Percentiles rank a stretch among this genome's conserved stretches.
Evolutionary conservation across 495 filamentous ascomycete genomes (phyloP).

Genomic region (Melanomma pulvis-pyrius): DNA sequence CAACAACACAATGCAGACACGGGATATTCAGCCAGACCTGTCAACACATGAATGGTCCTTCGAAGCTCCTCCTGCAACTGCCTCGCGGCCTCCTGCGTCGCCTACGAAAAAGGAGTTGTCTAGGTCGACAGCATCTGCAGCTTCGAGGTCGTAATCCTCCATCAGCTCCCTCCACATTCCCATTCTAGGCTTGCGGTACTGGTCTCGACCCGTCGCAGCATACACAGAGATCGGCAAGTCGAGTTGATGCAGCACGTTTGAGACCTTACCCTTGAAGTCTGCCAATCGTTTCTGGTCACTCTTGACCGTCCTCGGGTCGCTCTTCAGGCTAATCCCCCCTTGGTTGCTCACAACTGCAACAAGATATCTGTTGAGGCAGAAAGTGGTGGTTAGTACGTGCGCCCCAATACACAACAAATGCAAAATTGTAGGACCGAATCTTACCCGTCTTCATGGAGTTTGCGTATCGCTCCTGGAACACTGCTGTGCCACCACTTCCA

Average conservation of each 20-base stretch:
- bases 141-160: conserved; percentile 69
- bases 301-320: conserved; percentile 70
- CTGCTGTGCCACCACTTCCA: conserved; percentile 93
- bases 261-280: conserved; percentile 78
- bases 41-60: conserved; percentile 80
- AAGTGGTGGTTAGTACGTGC: conserved; percentile 9
- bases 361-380: conserved; percentile 61
- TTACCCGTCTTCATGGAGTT: conserved; percentile 73
- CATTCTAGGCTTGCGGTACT: conserved; percentile 79
- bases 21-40: conserved; percentile 52
- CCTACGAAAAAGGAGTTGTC: conserved; percentile 80
- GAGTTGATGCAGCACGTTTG: conserved; percentile 67
- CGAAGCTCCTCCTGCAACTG: conserved; percentile 40
- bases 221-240: conserved; percentile 79
- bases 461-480: conserved; percentile 66
- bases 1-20: conserved; percentile 2
- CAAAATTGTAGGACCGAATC: not conserved
- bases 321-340: conserved; percentile 71
- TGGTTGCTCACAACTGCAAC: conserved; percentile 88
- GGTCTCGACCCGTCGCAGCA: conserved; percentile 79
- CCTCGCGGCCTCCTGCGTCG: conserved; percentile 73
- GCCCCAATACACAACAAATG: conserved; percentile 9
- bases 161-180: conserved; percentile 91
- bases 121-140: conserved; percentile 63
- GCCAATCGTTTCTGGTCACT: conserved; percentile 63